Evolutionary conservation across 306 rosid genomes (phyloP), one percentile per base, ranked within the genome.

Genomic region (Vicia faba): DNA sequence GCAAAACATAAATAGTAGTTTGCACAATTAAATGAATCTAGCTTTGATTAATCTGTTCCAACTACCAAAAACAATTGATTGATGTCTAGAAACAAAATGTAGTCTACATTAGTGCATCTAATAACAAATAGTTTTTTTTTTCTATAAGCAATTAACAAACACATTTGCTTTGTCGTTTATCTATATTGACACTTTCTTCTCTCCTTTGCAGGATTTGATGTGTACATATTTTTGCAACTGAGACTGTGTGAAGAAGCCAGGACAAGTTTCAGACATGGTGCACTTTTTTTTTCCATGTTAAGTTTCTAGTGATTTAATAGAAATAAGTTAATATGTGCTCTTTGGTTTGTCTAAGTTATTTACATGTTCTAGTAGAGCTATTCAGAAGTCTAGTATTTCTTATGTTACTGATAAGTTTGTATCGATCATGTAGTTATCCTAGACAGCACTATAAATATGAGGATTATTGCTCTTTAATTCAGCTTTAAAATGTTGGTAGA

Each of bases 211-310:
- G 83, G 78, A 54, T 70, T 55, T 82, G 65, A 35, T 61, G 44
- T 61, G 80, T 75, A 78, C 29, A 70, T 75, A 55, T 66, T 81
- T 77, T 74, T 72, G 74, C 72, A 31, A 60, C 68, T 74, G 67
- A 70, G 69, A 78, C 66, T 61, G 64, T 64, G 67, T 70, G 80
- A 69, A 68, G 78, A 77, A 58, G 77, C 66, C 51, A 64, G 41
- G 60, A 73, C 71, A 65, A 64, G 70, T 66, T 64, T 59, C 75
- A 60, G 68, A 73, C 64, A 43, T 11, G 38, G 43, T 70, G 80
- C 62, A 46, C 46, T 11, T 60, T 68, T 51, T 68, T 51, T n/a
- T 66, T 53, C 7, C 73, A 57, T 64, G 70, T 65, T 70, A 69
- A 69, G 73, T 78, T 70, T 61, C 43, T 65, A 45, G 74, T 70